These are phyloP conservation scores for Monilinia aucupariae DNA, from an alignment of 2,329 filamentous ascomycete genomes.

Conservation along the genomic window DNA sequence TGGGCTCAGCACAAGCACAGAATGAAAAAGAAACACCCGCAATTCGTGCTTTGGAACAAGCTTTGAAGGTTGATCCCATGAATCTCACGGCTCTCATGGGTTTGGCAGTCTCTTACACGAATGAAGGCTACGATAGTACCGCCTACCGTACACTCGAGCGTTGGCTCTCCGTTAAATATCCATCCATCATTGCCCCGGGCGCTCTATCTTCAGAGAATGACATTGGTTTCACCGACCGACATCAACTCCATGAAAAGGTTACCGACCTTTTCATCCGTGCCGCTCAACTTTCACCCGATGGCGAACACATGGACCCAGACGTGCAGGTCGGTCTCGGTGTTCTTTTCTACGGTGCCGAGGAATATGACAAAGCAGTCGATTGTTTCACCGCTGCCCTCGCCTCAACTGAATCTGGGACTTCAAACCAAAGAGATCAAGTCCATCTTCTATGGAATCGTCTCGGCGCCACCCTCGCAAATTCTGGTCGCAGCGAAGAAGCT, in stretches of 20 bases:
- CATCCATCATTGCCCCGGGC: constrained; percentile 63
- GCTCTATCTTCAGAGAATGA: constrained; percentile 72
- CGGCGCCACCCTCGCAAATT: constrained; percentile 92
- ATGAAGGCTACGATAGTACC: constrained; percentile 96
- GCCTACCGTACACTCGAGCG: constrained; percentile 94
- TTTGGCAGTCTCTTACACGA: constrained; percentile 92
- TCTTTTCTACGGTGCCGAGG: constrained; percentile 94
- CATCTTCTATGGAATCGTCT: constrained; percentile 97
- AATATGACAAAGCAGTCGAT: constrained; percentile 97
- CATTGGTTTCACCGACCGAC: constrained; percentile 89
- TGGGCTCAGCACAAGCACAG: constrained; percentile 89
- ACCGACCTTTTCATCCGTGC: constrained; percentile 88
- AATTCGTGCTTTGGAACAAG: constrained; percentile 87
- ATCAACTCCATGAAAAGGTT: constrained; percentile 81
- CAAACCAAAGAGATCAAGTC: constrained; percentile 78
- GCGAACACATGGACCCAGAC: constrained; percentile 95
- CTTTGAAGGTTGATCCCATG: constrained; percentile 77
- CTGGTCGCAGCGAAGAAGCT: constrained; percentile 86
- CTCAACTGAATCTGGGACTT: constrained; percentile 74
- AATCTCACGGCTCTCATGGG: constrained; percentile 92
- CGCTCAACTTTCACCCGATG: constrained; percentile 84
- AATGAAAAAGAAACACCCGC: constrained; percentile 98
- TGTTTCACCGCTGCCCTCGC: constrained; percentile 92
- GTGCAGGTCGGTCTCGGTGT: constrained; percentile 96
- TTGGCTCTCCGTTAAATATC: constrained; percentile 95